Percentiles rank a stretch among this genome's conserved stretches.
phyloP scores from a whole-genome alignment of 75 land plant genomes.

The Sequoiadendron giganteum region DNA sequence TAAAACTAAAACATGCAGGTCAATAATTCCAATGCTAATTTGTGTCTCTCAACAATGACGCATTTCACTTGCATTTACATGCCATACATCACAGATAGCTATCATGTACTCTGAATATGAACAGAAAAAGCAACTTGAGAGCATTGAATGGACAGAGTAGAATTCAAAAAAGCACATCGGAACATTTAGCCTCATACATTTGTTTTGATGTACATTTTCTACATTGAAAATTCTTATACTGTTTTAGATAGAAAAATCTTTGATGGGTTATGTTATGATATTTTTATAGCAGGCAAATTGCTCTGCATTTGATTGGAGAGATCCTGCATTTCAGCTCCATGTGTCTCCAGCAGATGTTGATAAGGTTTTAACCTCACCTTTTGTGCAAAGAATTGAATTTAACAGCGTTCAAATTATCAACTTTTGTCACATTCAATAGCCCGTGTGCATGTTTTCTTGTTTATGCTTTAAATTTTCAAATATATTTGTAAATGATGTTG shows the following conservation, averaged over 20 bases:
- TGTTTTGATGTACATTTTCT: background rate
- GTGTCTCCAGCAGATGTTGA: slow-evolving; percentile 92
- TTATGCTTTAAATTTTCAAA: background rate
- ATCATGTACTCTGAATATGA: background rate
- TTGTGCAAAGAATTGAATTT: background rate
- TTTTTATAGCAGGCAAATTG: slow-evolving; percentile 20
- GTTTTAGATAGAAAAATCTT: background rate
- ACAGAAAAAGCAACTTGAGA: background rate
- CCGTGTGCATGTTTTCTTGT: background rate
- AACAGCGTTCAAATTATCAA: no score
- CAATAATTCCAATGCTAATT: background rate
- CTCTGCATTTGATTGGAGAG: slow-evolving; percentile 47
- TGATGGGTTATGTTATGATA: slow-evolving; percentile 5
- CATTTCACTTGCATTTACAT: background rate
- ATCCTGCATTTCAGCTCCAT: slow-evolving; percentile 60
- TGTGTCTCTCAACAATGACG: no score
- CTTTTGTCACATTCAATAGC: background rate
- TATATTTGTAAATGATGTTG: background rate
- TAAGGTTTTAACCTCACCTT: slow-evolving; percentile 50
- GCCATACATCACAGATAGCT: background rate
- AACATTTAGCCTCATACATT: background rate
- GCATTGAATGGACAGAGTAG: background rate
- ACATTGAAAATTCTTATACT: background rate
- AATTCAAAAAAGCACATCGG: background rate
- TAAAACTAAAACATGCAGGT: background rate